A percentile compares a stretch with the other conserved stretches of the same genome.
Evolutionary conservation across 163 green algal species (phyloP).

Genomic region (Prototheca stagnorum): DNA sequence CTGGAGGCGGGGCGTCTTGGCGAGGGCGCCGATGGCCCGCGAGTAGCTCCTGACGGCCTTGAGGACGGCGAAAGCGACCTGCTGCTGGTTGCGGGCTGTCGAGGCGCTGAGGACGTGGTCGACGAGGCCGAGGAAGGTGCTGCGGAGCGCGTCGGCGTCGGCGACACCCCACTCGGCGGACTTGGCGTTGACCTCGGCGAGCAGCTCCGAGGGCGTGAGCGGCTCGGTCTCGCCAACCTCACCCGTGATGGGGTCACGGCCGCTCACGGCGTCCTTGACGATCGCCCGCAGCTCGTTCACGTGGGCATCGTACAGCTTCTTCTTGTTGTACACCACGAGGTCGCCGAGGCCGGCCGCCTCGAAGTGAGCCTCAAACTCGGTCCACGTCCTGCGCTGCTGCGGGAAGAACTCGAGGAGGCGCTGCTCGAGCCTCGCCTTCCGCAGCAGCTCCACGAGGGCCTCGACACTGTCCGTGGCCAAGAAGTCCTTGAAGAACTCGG

Average conservation of each 20-base stretch:
- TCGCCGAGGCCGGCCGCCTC: slow-evolving; percentile 33
- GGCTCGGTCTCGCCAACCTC: no score
- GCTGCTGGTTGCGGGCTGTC: slow-evolving; percentile 18
- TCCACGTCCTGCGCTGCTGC: slow-evolving; percentile 56
- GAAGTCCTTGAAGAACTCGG: slow-evolving; percentile 59
- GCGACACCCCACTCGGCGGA: slow-evolving; percentile 44
- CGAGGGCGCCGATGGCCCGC: slow-evolving; percentile 57
- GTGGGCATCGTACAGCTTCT: slow-evolving; percentile 57
- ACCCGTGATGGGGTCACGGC: no score
- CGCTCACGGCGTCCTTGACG: slow-evolving; percentile 45
- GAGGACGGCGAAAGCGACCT: slow-evolving; percentile 43
- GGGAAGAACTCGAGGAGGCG: slow-evolving; percentile 87
- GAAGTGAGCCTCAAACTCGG: slow-evolving; percentile 74
- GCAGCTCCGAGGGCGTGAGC: slow-evolving; percentile 22
- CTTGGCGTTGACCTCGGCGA: slow-evolving; percentile 39
- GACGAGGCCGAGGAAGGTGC: slow-evolving; percentile 16
- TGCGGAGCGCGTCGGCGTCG: slow-evolving; percentile 32
- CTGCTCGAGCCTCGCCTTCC: slow-evolving; percentile 59
- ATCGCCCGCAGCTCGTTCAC: slow-evolving; percentile 48
- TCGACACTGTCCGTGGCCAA: slow-evolving; percentile 47
- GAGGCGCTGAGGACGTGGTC: slow-evolving; percentile 7
- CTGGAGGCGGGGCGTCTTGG: slow-evolving; percentile 62
- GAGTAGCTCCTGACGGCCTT: slow-evolving; percentile 65
- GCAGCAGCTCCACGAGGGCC: slow-evolving; percentile 47
- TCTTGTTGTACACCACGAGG: slow-evolving; percentile 79